Conservation (phyloP, 495 filamentous ascomycete species). For the Recurvomyces mirabilis region DNA sequence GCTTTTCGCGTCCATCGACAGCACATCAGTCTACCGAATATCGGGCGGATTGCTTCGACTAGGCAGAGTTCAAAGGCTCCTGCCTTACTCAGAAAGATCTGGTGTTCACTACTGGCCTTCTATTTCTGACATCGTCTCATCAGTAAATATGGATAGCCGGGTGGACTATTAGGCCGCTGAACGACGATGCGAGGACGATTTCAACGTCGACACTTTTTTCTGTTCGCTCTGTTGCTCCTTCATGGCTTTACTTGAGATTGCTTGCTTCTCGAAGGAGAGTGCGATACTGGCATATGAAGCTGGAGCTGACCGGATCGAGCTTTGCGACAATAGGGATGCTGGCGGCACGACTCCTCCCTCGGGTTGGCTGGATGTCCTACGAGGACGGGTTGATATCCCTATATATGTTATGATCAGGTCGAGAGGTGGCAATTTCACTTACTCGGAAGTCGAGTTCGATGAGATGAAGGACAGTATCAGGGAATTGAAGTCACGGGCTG, state of each 20-base stretch:
- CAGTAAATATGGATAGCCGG: no score
- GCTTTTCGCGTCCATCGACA: no score
- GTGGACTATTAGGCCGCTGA: no score
- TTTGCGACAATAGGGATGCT: conserved; percentile 28
- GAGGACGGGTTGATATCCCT: conserved; percentile 28
- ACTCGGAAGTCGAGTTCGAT: conserved; percentile 31
- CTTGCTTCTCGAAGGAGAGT: conserved; percentile 38
- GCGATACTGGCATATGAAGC: conserved; percentile 33
- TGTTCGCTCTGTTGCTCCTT: no score
- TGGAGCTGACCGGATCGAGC: conserved; percentile 41
- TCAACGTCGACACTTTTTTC: no score
- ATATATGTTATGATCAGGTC: conserved; percentile 44
- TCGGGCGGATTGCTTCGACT: no score
- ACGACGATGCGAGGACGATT: no score
- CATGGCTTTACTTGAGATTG: conserved; percentile 35
- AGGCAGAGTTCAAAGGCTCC: no score
- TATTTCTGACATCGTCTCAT: no score
- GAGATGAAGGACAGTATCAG: conserved; percentile 34
- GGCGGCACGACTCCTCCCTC: conserved; percentile 25
- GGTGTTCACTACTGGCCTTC: no score
- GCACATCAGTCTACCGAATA: no score
- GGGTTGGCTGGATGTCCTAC: conserved; percentile 11
- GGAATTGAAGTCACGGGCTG: conserved; percentile 27
- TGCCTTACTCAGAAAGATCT: no score
- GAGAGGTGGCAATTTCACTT: conserved; percentile 33